Evolutionary conservation across 2,329 filamentous ascomycete species (phyloP), one percentile per base, ranked within the genome.

Genomic region (Monosporascus cannonballus): DNA sequence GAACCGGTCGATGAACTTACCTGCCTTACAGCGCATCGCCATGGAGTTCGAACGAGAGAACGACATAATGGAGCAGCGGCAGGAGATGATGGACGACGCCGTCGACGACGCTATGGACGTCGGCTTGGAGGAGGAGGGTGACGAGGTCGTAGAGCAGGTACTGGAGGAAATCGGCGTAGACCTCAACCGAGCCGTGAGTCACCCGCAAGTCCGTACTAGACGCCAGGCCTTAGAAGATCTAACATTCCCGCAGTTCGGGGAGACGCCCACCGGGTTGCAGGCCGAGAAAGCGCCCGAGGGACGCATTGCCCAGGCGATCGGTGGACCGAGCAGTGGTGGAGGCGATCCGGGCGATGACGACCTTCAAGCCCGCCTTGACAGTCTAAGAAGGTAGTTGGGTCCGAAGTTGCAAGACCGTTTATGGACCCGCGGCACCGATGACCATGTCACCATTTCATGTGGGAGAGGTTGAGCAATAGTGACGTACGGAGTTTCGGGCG

Each of bases 11-110:
- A 97, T 97, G 92, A 97, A 99, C 68, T 83, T 99, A 3, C 94
- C 94, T 0, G 91, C 91, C 18, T 77, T 99, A 36, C 93, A 97
- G 70, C 85, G 93, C 53, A 99, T 99, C 67, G 93, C 94, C 20
- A 96, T 96, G 92, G 94, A 99, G 67, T 99, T 99, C 65, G 94
- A 99, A 74, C 87, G 90, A 64, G 94, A 99, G 72, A 99, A 97
- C 73, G 94, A 97, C 66, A 92, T 99, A 54, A 99, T 99, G 94
- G 94, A 99, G 63, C 91, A 97, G 73, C 83, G 94, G 59, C 92
- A 97, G 70, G 94, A 97, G 72, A 96, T 99, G 89, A 97, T 99
- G 94, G 93, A 97, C 67, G 94, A 97, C 71, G 93, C 91, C 20
- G 94, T 99, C 55, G 94, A 99, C 68, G 94, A 99, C 69, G 92